Base-by-base conservation (phyloP, 192 early-diverging fungal species). In the Piromyces sp. region DNA sequence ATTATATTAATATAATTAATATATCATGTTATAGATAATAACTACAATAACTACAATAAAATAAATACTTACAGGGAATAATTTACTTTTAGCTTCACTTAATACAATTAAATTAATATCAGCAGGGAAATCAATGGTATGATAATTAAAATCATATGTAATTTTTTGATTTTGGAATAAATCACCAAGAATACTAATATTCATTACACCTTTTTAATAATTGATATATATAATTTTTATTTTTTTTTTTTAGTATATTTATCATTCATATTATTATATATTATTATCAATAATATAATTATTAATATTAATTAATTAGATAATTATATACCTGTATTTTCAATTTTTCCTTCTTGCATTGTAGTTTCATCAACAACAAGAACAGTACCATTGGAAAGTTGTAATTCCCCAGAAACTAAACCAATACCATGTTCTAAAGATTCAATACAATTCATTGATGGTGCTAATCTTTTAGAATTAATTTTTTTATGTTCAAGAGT, bases 301-400 rank as follows among this genome's bases (percentile, higher is more conserved):
- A 51, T 51, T 51, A 22, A 22, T 17, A 22, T 22, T 15, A 33
- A 6, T 33, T 33, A 33, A 6, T 6, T 33, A 33, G 3, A 33
- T 3, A 33, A 33, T 9, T 33, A 33, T 6, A 9, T 68, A 68
- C 51, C 51, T 26, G 51, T 68, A 68, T 68, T 68, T 6, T 68
- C 51, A n/a, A 80, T 42, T 80, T 42, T 42, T 30, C 81, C 81
- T 31, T 30, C 81, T 37, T 81, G 51, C 16, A 81, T 30, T 81
- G 42, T 81, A 1, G 81, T 81, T 30, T 81, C 81, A 37, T 81
- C 81, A n/a, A 81, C 37, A 22, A 81, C 51, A 19, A 81, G 78
- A 26, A 81, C 33, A 30, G 81, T 81, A 19, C 81, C 81, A 30
- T 30, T 78, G 5, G 81, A 29, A 30, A 81, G 37, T 37, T 81